A percentile compares a stretch with the other conserved stretches of the same genome.
Evolutionary conservation across 371 early-diverging fungal genomes (phyloP).

Genomic region (Pancytospora philotis): DNA sequence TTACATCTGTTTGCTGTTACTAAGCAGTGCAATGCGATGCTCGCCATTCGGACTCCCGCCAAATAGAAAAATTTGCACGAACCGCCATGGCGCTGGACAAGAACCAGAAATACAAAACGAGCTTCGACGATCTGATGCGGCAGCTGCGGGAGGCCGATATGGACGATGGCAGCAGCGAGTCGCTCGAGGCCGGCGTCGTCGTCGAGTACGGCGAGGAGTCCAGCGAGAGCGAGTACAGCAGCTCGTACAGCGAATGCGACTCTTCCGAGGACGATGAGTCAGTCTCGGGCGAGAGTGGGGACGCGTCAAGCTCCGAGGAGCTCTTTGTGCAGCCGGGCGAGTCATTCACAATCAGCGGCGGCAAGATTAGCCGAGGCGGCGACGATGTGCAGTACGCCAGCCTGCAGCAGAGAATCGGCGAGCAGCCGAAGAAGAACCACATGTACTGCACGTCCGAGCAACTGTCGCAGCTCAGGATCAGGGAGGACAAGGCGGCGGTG

Average conservation of each 20-base stretch:
- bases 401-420: background rate
- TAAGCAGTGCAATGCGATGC: too few species aligned
- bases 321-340: background rate
- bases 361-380: too few species aligned
- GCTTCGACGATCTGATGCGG: background rate
- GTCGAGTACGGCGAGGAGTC: background rate
- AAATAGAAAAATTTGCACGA: too few species aligned
- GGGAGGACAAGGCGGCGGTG: background rate
- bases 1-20: too few species aligned
- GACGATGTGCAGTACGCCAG: background rate
- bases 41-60: too few species aligned
- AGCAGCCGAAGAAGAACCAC: background rate
- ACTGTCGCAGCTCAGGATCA: background rate
- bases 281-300: background rate
- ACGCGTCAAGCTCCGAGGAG: background rate
- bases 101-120: too few species aligned
- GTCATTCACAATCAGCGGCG: background rate
- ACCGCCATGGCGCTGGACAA: too few species aligned
- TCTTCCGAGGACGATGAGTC: background rate
- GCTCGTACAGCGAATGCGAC: background rate
- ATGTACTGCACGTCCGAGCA: constrained; percentile 1
- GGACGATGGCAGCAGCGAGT: background rate
- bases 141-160: background rate
- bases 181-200: background rate
- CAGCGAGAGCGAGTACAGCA: background rate